These are phyloP conservation scores for Pseudogymnoascus sp. DNA, from an alignment of 2,329 filamentous ascomycete genomes.

Conservation along the genomic window DNA sequence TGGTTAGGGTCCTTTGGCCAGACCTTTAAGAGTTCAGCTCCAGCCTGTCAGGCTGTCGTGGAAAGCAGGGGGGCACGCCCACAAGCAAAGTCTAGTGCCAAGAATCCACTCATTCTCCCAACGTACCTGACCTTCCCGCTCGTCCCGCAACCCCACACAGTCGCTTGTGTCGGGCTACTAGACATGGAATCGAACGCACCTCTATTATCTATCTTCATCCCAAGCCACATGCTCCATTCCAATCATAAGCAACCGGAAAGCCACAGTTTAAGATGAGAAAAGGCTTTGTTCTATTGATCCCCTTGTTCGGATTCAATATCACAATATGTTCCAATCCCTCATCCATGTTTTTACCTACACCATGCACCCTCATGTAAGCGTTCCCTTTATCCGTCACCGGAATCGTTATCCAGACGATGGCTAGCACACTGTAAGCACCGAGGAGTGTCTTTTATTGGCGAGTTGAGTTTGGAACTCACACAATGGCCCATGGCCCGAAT, in stretches of 20 bases:
- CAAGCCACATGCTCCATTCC: background rate
- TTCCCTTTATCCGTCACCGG: background rate
- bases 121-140: background rate
- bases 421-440: background rate
- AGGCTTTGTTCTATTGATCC: background rate
- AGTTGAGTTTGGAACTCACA: background rate
- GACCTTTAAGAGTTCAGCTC: background rate
- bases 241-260: background rate
- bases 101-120: background rate
- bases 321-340: background rate
- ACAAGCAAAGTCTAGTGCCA: background rate
- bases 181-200: background rate
- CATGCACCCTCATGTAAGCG: background rate
- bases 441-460: background rate
- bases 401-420: background rate
- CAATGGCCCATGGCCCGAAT: background rate
- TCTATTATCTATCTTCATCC: background rate
- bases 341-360: background rate
- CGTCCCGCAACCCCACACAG: background rate
- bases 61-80: background rate
- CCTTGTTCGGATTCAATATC: background rate
- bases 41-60: background rate
- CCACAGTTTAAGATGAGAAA: background rate
- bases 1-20: background rate
- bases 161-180: too few species aligned